phyloP scores from a whole-genome alignment of 495 filamentous ascomycete genomes.

The Glutinoglossum americanum region DNA sequence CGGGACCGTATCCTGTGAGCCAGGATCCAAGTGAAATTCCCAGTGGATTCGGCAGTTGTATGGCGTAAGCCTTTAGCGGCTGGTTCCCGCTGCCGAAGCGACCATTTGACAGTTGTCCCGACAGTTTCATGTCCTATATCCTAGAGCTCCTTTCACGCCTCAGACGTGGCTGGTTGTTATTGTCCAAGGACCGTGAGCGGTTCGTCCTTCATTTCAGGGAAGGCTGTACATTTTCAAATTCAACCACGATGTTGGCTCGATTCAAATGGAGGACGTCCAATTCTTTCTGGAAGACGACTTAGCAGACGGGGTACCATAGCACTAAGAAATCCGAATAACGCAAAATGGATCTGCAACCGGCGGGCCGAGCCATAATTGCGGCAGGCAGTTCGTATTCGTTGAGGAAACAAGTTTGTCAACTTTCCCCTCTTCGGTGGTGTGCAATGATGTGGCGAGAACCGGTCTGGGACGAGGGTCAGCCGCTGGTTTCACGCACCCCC shows the following conservation, averaged over 20 bases:
- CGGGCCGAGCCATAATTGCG: not conserved
- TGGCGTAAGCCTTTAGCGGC: not conserved
- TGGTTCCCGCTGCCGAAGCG: not conserved
- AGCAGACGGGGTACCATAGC: not conserved
- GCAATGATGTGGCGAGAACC: not conserved
- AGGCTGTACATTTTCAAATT: not conserved
- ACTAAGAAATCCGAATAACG: not conserved
- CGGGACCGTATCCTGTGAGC: not conserved
- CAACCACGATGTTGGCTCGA: not conserved
- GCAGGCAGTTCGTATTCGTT: not conserved
- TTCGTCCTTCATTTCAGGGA: not conserved
- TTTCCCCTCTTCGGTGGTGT: not conserved
- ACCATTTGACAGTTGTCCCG: not conserved
- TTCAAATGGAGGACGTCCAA: not conserved
- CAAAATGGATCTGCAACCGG: not conserved
- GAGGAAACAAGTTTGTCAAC: not conserved
- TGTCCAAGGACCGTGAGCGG: not conserved
- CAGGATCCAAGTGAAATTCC: not conserved
- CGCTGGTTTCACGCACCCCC: not conserved
- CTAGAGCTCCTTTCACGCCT: not conserved
- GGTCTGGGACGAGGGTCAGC: not conserved
- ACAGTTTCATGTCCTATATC: not conserved
- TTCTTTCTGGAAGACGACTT: not conserved
- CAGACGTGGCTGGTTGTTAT: conserved; percentile 1
- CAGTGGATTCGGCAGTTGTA: not conserved